A percentile compares a stretch with the other conserved stretches of the same genome.
Evolutionary conservation across 305 asterid species (phyloP).

Genomic region (Fraxinus sp.): DNA sequence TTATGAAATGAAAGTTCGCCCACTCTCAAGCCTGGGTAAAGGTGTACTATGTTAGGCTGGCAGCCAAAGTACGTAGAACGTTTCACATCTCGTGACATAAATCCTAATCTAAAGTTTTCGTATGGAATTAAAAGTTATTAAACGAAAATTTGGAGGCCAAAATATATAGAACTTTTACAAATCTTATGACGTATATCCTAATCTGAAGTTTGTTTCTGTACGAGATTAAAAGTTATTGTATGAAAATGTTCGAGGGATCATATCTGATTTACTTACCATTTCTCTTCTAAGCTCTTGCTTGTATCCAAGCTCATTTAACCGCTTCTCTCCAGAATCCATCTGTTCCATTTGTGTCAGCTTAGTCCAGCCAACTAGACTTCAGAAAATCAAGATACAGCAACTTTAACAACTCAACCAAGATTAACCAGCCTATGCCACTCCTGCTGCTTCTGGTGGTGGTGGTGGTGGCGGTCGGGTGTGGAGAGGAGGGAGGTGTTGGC

Average conservation of each 20-base stretch:
- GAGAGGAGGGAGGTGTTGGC: neutral
- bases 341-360: conserved; percentile 21
- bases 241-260: neutral
- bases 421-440: neutral
- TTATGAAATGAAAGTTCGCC: neutral
- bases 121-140: neutral
- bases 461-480: neutral
- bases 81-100: neutral
- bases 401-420: neutral
- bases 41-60: neutral
- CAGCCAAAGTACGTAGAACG: neutral
- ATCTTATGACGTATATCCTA: neutral
- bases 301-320: conserved; percentile 50
- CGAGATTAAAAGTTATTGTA: neutral
- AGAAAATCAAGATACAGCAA: conserved; percentile 3
- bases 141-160: neutral
- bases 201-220: too few relatives aligned
- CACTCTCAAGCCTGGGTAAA: neutral
- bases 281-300: conserved; percentile 46
- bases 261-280: conserved; percentile 28
- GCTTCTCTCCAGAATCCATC: conserved; percentile 43
- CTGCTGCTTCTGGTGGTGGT: neutral
- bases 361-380: neutral
- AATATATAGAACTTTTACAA: neutral
- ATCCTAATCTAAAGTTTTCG: neutral